Evolutionary conservation across 2,329 filamentous ascomycete genomes (phyloP), one percentile per base, ranked within the genome.

Genomic region (Cercospora citrullina): DNA sequence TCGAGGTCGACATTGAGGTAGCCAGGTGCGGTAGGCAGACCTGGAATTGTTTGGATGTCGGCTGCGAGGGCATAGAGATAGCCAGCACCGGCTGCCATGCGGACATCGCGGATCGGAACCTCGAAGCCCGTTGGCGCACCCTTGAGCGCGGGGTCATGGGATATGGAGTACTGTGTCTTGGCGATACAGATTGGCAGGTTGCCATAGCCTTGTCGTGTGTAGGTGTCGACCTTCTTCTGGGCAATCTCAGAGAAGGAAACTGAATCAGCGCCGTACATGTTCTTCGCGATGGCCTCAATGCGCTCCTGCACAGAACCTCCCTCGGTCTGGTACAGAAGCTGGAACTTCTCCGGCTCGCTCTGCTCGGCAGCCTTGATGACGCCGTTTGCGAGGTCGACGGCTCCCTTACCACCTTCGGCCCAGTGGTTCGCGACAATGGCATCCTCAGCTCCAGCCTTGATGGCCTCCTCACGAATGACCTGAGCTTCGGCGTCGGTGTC

Each of bases 1-100:
- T 85, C 81, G 53, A 90, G 85, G 73, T 97, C 94, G 57, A 97
- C 94, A 76, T 97, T 97, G 70, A 98, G 84, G 78, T 98, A 98
- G 10, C 95, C 95, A 8, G 94, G 95, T 21, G 94, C 94, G 8
- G 95, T 98, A 9, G 94, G 94, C 72, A 99, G 84, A 69, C 95
- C 95, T 14, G 95, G 95, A 72, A 99, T 99, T 1, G 95, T 99
- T 84, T 98, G 95, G 73, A 99, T 98, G 77, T 99, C 95, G 14
- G 95, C 95, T 64, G 95, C 95, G 69, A 98, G 86, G 6, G 95
- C 95, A 75, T 97, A 97, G 86, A 97, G 82, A 80, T 97, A 97
- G 71, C 95, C 95, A 70, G 93, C 95, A 77, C 95, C 95, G 68
- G 94, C 94, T 30, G 95, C 95, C 86, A 99, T 89, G 70, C 94